Evolutionary conservation across 2,329 filamentous ascomycete species (phyloP), one percentile per base, ranked within the genome.

Genomic region (Elsinoe arachidis): DNA sequence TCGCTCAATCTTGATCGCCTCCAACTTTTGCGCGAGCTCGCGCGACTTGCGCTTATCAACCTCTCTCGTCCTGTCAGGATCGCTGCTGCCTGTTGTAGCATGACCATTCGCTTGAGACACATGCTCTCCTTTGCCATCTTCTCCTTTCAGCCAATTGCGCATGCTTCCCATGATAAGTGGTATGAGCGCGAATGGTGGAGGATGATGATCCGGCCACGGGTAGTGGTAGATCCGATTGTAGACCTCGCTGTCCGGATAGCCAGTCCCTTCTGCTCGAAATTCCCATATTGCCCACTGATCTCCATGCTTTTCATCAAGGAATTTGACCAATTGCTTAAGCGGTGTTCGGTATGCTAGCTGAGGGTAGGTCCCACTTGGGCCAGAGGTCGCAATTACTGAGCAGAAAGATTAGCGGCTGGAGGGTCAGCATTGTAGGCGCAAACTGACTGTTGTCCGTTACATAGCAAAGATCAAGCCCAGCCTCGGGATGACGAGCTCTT

Each of bases 141-240:
- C 43, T 4, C 54, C 54, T 47, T 80, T 76, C 55, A 95, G 70
- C 90, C 92, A 97, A 66, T 92, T 88, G 60, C 88, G 81, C 91
- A 99, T 97, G 65, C 87, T 88, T 1, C 85, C 90, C 80, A 96
- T 84, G 61, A 96, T 91, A 72, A 89, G 79, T 0, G 92, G 92
- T 35, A 99, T 85, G 17, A 97, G 77, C 19, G 84, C 80, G 66
- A 99, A 99, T 0, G 93, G 93, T 55, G 93, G 93, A 2, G 93
- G 93, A 69, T 99, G 93, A 69, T 99, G 93, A 69, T 99, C 93
- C 0, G 93, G 93, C 84, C 89, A 99, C 0, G 93, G 93, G 67
- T 91, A 97, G 73, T 99, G 93, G 62, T 86, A 82, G 62, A 97
- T 85, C 2, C 91, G 81, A 34, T 83, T 80, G 69, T 96, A 90